Base-by-base conservation (phyloP, 176 grass and related monocot species). In the Oropetium thomaeum region DNA sequence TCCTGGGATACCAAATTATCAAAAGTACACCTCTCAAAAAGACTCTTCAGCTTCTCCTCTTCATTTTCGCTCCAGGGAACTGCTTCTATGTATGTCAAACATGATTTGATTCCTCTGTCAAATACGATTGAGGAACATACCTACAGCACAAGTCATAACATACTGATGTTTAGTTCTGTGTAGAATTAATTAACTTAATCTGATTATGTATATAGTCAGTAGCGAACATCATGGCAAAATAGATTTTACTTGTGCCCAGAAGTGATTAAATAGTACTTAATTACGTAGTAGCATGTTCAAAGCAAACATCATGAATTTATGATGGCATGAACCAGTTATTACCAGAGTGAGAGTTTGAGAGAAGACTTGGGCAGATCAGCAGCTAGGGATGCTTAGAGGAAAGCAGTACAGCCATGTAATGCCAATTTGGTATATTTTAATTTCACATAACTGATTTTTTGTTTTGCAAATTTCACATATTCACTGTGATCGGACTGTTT, bases 41-140 rank as follows among this genome's bases (percentile, higher is more conserved):
- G 86, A 73, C 27, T 87, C 64, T 92, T 87, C n/a, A 96, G 42
- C 79, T 87, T 89, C 53, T 96, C 92, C 45, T 96, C 92, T 32
- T 96, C 92, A 55, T 53, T 87, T 60, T 89, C 92, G 55, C 42
- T 92, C 92, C 89, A 92, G 41, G 89, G 92, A 72, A 87, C 86
- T 33, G 86, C 92, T 73, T 96, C 92, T 51, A 96, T 92, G 59
- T 89, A 96, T 44, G 70, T 70, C 40, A 92, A 81, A 79, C 92
- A 96, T 8, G 47, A 85, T 69, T 13, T 69, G 43, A 92, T 82
- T 68, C 92, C 89, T 74, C 62, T 89, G 48, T 85, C 71, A 57
- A 85, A 96, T 74, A 82, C 85, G 49, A 96, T 87, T 12, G 73
- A 83, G 12, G 75, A 89, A 54, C 81, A 92, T 70, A 92, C 92